phyloP scores from a whole-genome alignment of 768 basidiomycete species.

The Mycena sanguinolenta region DNA sequence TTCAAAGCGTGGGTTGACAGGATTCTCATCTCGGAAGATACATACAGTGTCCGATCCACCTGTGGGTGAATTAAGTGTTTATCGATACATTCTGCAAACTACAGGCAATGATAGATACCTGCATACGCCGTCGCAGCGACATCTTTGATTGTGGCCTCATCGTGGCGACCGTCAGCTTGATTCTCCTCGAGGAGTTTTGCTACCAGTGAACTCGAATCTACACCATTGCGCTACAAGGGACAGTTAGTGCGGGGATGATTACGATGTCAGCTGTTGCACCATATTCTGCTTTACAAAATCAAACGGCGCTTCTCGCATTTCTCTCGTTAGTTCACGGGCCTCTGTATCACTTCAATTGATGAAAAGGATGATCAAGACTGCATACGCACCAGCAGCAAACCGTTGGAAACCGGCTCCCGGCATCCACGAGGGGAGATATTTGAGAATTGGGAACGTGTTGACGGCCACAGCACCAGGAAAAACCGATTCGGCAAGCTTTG shows the following conservation, averaged over 20 bases:
- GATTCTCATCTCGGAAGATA: neutral
- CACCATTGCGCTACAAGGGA: neutral
- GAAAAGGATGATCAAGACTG: too few species aligned
- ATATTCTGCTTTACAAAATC: constrained; percentile 23
- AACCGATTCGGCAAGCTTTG: constrained; percentile 28
- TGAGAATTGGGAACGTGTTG: constrained; percentile 47
- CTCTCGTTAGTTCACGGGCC: constrained; percentile 7
- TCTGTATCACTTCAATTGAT: too few species aligned
- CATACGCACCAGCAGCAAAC: constrained; percentile 36
- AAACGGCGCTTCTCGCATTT: too few species aligned
- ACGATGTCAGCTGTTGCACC: constrained; percentile 7
- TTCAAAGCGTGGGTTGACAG: neutral
- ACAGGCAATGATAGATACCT: constrained; percentile 43
- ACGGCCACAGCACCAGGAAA: constrained; percentile 45
- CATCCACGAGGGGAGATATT: constrained; percentile 45
- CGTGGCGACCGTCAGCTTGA: neutral
- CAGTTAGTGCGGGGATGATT: neutral
- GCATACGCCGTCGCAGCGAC: constrained; percentile 48
- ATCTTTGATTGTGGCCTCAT: constrained; percentile 42
- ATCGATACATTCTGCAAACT: neutral
- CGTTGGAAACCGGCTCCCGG: too few species aligned
- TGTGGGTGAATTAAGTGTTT: constrained; percentile 5
- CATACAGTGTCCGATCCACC: constrained; percentile 39
- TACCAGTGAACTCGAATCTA: constrained; percentile 31
- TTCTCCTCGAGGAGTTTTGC: constrained; percentile 28